Conservation (phyloP, 1,139 yeast species). For the Yamadazyma atmosphaerica region DNA sequence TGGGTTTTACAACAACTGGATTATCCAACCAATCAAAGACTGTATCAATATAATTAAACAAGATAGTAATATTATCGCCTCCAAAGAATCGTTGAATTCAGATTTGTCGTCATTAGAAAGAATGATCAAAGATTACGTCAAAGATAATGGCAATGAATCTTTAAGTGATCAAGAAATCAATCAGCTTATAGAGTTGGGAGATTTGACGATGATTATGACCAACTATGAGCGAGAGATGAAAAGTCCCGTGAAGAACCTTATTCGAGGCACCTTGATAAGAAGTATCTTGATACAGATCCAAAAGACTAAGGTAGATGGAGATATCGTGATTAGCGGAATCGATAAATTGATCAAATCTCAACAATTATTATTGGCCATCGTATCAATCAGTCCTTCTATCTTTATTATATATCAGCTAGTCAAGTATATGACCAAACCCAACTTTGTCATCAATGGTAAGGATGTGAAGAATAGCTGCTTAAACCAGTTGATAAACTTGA, state of each 20-base stretch:
- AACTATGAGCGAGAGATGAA: conserved; percentile 77
- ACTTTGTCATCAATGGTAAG: conserved; percentile 38
- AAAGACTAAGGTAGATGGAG: conserved; percentile 94
- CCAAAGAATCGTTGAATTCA: conserved; percentile 74
- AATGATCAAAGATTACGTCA: conserved; percentile 78
- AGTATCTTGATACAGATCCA: conserved; percentile 86
- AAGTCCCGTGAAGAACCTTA: conserved; percentile 62
- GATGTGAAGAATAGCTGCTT: conserved; percentile 45
- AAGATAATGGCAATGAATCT: conserved; percentile 35
- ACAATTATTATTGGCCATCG: conserved; percentile 86
- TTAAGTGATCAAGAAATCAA: conserved; percentile 43
- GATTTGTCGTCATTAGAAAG: conserved; percentile 81
- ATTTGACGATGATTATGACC: conserved; percentile 75
- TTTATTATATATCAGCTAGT: conserved; percentile 51
- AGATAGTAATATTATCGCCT: conserved; percentile 72
- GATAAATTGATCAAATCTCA: conserved; percentile 88
- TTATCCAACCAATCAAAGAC: conserved; percentile 71
- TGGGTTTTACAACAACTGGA: conserved; percentile 82
- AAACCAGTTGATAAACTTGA: conserved; percentile 57
- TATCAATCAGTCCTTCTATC: conserved; percentile 83
- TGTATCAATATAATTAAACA: conserved; percentile 79
- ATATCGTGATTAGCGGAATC: conserved; percentile 84
- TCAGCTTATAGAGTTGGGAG: conserved; percentile 49
- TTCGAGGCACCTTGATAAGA: conserved; percentile 71
- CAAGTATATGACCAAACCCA: conserved; percentile 23